Evolutionary conservation across 768 basidiomycete species (phyloP).

Genomic region (Kondoa subrosea): DNA sequence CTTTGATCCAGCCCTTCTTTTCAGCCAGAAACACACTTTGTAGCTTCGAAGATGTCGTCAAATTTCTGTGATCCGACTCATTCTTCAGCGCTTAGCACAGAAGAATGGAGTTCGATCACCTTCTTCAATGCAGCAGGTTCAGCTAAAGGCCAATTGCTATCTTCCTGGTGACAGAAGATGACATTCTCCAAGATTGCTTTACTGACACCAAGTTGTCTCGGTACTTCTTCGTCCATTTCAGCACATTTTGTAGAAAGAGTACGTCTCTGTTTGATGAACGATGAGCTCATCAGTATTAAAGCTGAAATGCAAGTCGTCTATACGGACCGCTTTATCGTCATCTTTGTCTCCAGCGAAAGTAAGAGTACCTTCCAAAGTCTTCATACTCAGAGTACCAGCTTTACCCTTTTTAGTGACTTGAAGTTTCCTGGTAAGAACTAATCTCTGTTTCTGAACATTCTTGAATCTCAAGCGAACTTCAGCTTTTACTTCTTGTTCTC

Average conservation of each 20-base stretch:
- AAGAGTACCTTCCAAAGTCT: slow-evolving; percentile 85
- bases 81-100: not conserved
- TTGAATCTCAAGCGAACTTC: slow-evolving; percentile 88
- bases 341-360: slow-evolving; percentile 50
- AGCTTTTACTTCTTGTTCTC: slow-evolving; percentile 96
- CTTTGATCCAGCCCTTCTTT: not conserved
- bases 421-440: slow-evolving; percentile 77
- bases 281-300: not conserved
- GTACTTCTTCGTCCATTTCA: slow-evolving; percentile 88
- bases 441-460: slow-evolving; percentile 71
- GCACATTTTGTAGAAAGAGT: slow-evolving; percentile 94
- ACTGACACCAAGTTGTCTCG: slow-evolving; percentile 79
- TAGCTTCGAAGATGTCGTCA: slow-evolving; percentile 98
- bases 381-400: slow-evolving; percentile 56
- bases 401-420: slow-evolving; percentile 89
- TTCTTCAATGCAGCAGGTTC: slow-evolving; percentile 85
- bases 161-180: slow-evolving; percentile 98
- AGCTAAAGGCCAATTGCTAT: slow-evolving; percentile 91
- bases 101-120: not conserved
- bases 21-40: slow-evolving; percentile 45
- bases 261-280: slow-evolving; percentile 39
- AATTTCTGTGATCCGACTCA: slow-evolving; percentile 46
- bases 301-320: too few relatives aligned
- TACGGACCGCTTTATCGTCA: slow-evolving; percentile 61
- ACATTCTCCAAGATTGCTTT: slow-evolving; percentile 98